Base-by-base conservation (phyloP, 83 land plant genomes). In the Picea abies region DNA sequence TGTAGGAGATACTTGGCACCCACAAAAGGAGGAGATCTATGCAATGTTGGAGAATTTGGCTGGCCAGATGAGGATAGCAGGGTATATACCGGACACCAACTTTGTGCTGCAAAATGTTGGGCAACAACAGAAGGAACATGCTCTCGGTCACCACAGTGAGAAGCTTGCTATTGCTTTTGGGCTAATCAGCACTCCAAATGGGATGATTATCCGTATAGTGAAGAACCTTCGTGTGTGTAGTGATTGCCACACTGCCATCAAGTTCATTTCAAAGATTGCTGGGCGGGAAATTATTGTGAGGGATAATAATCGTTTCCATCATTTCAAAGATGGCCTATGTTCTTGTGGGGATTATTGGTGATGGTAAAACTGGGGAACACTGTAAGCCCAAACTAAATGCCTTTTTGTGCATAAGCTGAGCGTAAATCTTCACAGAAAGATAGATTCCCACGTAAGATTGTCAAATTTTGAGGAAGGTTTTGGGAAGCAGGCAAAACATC, bases 261-360 rank as follows among this genome's bases (percentile, higher is more conserved):
- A 65, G 25, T 23, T 65, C 68, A 65, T 65, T n/a, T 65, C 68
- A 20, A 65, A 65, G 23, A 23, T 65, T 65, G 26, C 68, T 23
- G 25, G 26, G 26, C 22, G 68, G 26, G 68, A 20, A 65, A 65
- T 65, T 23, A 65, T 65, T 65, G 68, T 65, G 68, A 65, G 68
- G 26, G 68, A 65, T n/a, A 65, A 20, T 23, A 65, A 20, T 65
- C 22, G 68, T n/a, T 65, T 65, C 26, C 68, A 65, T 23, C 23
- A 65, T 65, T 65, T n/a, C 22, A 65, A 65, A 23, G 68, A 65
- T 65, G 68, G 68, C 26, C 26, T 65, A 65, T 65, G 68, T 65
- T 65, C 68, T 23, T 65, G 68, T 65, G 68, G 68, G 23, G 68
- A 65, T 65, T 65, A 65, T 65, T 65, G 68, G 68, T 65, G 68